Evolutionary conservation across 352 stramenopile species (phyloP).

Genomic region (Phytophthora palmivora): DNA sequence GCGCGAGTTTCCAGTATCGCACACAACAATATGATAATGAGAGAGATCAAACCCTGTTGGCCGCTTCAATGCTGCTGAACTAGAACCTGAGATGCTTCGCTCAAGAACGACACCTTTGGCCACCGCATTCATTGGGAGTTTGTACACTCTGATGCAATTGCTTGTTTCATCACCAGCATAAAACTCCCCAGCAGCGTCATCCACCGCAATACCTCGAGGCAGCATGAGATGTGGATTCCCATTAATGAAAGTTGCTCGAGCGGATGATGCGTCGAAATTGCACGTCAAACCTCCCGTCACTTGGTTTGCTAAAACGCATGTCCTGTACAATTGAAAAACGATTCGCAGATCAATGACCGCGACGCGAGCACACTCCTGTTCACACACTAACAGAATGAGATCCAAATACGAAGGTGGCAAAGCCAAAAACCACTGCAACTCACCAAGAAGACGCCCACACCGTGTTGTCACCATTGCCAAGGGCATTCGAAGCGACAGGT

Average conservation of each 20-base stretch:
- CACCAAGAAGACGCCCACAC: conserved; percentile 35
- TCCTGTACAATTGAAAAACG: conserved; percentile 45
- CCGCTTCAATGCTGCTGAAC: conserved; percentile 36
- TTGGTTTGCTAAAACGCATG: conserved; percentile 23
- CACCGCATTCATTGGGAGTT: conserved; percentile 28
- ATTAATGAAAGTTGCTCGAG: conserved; percentile 29
- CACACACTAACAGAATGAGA: conserved; percentile 44
- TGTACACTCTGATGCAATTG: conserved; percentile 61
- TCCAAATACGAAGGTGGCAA: not conserved
- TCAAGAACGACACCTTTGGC: conserved; percentile 29
- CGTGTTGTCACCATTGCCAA: conserved; percentile 34
- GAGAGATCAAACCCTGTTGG: conserved; percentile 60
- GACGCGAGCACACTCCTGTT: conserved; percentile 36
- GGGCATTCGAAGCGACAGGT: conserved; percentile 16
- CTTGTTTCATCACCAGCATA: conserved; percentile 63
- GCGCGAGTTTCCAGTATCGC: conserved; percentile 60
- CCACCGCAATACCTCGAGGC: conserved; percentile 45
- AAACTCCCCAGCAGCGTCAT: conserved; percentile 64
- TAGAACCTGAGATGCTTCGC: conserved; percentile 29
- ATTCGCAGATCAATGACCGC: conserved; percentile 39
- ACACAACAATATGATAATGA: conserved; percentile 76
- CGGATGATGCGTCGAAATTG: conserved; percentile 25
- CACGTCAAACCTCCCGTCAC: conserved; percentile 10
- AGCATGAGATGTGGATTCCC: conserved; percentile 18
- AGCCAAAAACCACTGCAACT: conserved; percentile 4